Evolutionary conservation across 306 rosid genomes (phyloP).

Genomic region (Ormosia emarginata): DNA sequence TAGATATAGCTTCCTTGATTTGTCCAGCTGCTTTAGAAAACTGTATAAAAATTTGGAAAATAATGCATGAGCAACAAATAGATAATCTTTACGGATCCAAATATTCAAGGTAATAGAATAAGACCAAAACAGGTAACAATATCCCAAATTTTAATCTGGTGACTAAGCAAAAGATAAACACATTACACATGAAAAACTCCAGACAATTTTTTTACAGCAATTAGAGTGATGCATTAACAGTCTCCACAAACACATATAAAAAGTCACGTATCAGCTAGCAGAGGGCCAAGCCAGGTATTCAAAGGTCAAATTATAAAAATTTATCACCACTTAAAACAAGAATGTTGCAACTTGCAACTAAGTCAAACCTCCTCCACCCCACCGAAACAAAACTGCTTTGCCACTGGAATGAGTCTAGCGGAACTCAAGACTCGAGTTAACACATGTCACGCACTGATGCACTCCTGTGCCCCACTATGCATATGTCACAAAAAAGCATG

Average conservation of each 20-base stretch:
- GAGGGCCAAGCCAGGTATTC: neutral
- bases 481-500: neutral
- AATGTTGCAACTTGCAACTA: neutral
- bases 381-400: neutral
- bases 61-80: conserved; percentile 19
- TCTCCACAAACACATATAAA: conserved; percentile 10
- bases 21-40: conserved; percentile 81
- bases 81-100: neutral
- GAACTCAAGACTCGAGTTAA: neutral
- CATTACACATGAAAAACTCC: neutral
- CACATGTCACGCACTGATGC: neutral
- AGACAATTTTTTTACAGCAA: neutral
- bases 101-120: neutral
- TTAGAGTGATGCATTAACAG: neutral
- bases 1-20: conserved; percentile 69
- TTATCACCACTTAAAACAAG: neutral
- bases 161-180: conserved; percentile 18
- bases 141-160: conserved; percentile 2
- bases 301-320: neutral
- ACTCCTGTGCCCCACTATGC: neutral
- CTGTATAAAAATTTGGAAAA: conserved; percentile 31
- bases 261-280: conserved; percentile 11
- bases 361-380: conserved; percentile 5
- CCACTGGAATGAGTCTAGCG: neutral
- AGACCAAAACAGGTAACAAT: neutral